phyloP scores from a whole-genome alignment of 139 green algal species.

The Spirogloea muscicola region DNA sequence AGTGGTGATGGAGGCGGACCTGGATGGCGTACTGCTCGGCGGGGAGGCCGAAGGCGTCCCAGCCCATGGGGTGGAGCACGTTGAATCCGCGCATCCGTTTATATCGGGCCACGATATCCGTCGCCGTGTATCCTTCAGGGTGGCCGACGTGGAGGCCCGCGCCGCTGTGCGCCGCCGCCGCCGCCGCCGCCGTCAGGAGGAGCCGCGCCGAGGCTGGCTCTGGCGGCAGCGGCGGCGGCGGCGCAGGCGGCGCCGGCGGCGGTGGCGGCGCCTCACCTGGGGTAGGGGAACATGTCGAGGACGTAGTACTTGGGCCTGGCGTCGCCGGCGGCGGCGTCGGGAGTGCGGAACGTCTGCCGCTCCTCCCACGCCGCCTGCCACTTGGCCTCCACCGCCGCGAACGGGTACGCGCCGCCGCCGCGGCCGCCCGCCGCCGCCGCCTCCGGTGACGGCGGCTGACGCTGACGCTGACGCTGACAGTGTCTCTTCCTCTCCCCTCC shows the following conservation, averaged over 20 bases:
- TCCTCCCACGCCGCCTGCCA: slow-evolving; percentile 89
- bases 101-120: slow-evolving; percentile 91
- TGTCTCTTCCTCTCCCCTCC: no score
- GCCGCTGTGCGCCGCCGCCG: no score
- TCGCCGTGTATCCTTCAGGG: slow-evolving; percentile 58
- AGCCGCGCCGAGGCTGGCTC: no score
- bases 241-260: no score
- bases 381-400: slow-evolving; percentile 81
- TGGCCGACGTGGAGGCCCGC: slow-evolving; percentile 56
- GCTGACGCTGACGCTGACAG: no score
- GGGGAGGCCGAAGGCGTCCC: slow-evolving; percentile 95
- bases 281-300: slow-evolving; percentile 99
- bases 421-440: no score
- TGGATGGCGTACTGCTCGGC: slow-evolving; percentile 95
- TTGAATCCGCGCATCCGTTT: slow-evolving; percentile 94
- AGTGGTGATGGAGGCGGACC: no score
- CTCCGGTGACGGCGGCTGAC: no score
- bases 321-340: slow-evolving; percentile 81
- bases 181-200: no score
- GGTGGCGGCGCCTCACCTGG: slow-evolving; percentile 61
- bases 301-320: slow-evolving; percentile 97
- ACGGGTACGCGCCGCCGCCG: slow-evolving; percentile 86
- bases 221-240: no score
- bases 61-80: slow-evolving; percentile 98
- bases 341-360: slow-evolving; percentile 89